Base-by-base conservation (phyloP, 192 early-diverging fungal genomes). In the Umbelopsis sp. region DNA sequence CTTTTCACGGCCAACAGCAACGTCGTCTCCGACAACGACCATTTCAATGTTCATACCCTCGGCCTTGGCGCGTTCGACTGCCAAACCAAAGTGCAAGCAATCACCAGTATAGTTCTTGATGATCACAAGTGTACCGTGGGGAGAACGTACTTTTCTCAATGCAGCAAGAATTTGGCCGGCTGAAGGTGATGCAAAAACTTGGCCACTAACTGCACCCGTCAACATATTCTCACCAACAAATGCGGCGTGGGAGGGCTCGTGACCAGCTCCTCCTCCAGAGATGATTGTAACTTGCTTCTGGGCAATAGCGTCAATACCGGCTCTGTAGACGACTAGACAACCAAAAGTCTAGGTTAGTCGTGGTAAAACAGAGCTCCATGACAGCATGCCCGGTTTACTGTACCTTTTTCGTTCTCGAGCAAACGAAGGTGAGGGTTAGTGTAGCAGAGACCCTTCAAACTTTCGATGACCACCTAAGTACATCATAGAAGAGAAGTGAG, bases 81-180 rank as follows among this genome's bases (percentile, higher is more conserved):
- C 94, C 4, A 90, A 82, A 24, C 91, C 92, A 88, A 96, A 96
- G 79, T 91, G 88, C 11, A 90, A 81, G 65, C 87, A 83, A 71
- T 91, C 89, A 47, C 93, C 94, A 0, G 94, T 96, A 73, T 96
- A 96, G 80, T 96, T 96, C 80, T 93, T 96, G 83, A 95, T 87
- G 14, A 96, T 83, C 3, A 94, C 84, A 38, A 96, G 73, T 10
- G 88, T 88, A 26, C 93, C 94, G 29, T 91, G 81, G 41, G 82
- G 81, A 4, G 87, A 86, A 62, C 87, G 82, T 16, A 87, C 81
- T 5, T 80, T 81, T 47, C 91, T 79, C 51, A 96, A 76, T 49
- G 91, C 92, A 1, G 92, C 87, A 11, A 93, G 81, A 4, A 95
- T 89, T 72, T 94, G 92, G 1, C 85, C 84, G 5, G 94, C 86